Evolutionary conservation across 1,284 basidiomycete species (phyloP), one percentile per base, ranked within the genome.

Genomic region (Caloboletus firmus): DNA sequence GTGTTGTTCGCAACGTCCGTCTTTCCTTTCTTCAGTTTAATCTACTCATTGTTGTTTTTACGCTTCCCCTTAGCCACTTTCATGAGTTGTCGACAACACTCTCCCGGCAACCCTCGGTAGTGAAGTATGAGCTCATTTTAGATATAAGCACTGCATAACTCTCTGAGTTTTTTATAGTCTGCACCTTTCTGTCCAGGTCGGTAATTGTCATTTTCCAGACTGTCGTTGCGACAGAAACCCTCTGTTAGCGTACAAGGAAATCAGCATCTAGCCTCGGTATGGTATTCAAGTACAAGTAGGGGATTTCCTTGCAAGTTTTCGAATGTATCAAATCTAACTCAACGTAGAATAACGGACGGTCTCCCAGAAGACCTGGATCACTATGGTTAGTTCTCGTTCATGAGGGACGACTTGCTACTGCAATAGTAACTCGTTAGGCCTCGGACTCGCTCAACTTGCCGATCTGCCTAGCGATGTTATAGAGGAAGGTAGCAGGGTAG

Each of bases 1-100:
- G 88, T 90, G 2, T 90, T 97, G 72, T 98, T 98, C 65, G 88
- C 92, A 7, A 98, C 95, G 79, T 95, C 66, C 60, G 80, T 71
- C 54, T 15, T 32, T 44, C 30, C 15, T 45, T 52, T 22, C 18
- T 49, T 41, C 2, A 4, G 18, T 31, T 32, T 32, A 18, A 9
- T 26, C 45, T 30, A 7, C 2, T 9, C 28, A 10, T 13, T 46
- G 36, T 42, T 15, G 24, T 30, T 52, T 41, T 8, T n/a, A 46
- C 30, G 22, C 18, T 13, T 50, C 6, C 12, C 11, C 43, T 17
- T 39, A 92, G 89, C 4, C 89, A 92, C 65, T 91, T 90, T 63
- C 73, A 76, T 37, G 87, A 91, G 61, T 74, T 92, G 9, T 78
- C 82, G 3, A 80, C 76, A 13, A 89, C 87, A 1, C 76, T 92